Evolutionary conservation across 441 rosid genomes (phyloP).

Genomic region (Syzygium malaccense): DNA sequence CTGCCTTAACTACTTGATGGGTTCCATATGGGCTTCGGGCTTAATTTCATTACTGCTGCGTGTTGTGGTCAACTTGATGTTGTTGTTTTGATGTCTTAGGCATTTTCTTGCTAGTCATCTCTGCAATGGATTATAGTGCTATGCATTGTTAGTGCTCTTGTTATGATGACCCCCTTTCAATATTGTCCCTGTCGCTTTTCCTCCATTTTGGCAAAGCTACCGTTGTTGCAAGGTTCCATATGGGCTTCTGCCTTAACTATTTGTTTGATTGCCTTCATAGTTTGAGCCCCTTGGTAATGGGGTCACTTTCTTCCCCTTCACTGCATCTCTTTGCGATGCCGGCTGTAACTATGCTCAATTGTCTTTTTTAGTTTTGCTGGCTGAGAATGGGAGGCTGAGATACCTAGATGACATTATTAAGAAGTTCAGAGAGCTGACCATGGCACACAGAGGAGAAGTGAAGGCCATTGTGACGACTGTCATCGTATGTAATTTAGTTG

Average conservation of each 20-base stretch:
- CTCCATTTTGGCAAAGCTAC: background rate
- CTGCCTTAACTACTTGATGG: background rate
- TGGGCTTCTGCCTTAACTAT: background rate
- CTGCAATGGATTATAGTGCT: background rate
- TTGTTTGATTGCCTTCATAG: background rate
- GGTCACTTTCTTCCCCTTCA: background rate
- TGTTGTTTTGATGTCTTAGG: background rate
- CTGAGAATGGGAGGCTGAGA: conserved; percentile 76
- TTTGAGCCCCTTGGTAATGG: background rate
- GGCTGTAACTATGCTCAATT: background rate
- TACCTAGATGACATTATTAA: conserved; percentile 46
- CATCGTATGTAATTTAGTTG: conserved; percentile 45
- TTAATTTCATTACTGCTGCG: background rate
- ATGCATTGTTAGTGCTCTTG: background rate
- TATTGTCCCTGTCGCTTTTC: background rate
- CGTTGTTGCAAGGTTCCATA: background rate
- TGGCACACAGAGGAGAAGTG: conserved; percentile 81
- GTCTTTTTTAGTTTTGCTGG: conserved; percentile 44
- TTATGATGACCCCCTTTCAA: background rate
- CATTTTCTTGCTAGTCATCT: background rate
- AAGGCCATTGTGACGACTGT: conserved; percentile 72
- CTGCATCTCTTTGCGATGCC: background rate
- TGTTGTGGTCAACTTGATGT: background rate
- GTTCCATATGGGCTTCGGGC: background rate
- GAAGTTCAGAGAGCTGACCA: conserved; percentile 64